A percentile compares a stretch with the other conserved stretches of the same genome.
Evolutionary conservation across 2,329 filamentous ascomycete genomes (phyloP).

Genomic region (Tolypocladium cylindrosporum): DNA sequence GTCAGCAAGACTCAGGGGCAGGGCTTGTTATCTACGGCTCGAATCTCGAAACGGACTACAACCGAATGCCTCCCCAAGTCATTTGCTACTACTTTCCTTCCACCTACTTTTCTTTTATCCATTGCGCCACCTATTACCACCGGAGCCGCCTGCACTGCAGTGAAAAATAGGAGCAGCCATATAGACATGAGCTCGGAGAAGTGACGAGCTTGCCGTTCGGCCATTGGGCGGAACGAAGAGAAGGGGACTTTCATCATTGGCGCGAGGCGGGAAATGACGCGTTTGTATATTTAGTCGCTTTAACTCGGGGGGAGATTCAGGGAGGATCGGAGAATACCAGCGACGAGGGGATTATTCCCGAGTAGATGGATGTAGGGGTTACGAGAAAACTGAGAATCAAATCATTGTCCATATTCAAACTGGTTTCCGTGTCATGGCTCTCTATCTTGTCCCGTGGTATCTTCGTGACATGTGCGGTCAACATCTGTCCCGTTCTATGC

Average conservation of each 20-base stretch:
- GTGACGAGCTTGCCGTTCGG: not conserved
- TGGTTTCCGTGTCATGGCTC: not conserved
- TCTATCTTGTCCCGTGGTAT: not conserved
- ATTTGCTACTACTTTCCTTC: conserved; percentile 3
- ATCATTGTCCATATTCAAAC: not conserved
- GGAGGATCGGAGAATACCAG: not conserved
- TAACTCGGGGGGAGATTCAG: conserved; percentile 5
- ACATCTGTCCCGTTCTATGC: not conserved
- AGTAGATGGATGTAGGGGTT: conserved; percentile 4
- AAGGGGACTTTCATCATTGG: not conserved
- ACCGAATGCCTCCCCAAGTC: not conserved
- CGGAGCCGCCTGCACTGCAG: conserved; percentile 14
- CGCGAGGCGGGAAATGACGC: conserved; percentile 8
- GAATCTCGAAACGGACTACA: not conserved
- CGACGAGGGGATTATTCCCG: not conserved
- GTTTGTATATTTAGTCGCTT: conserved; percentile 21
- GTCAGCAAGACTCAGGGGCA: too few species aligned
- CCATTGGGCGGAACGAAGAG: not conserved
- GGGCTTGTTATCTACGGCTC: not conserved
- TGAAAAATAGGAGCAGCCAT: conserved; percentile 13
- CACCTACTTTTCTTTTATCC: conserved; percentile 11
- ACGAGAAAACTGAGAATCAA: conserved; percentile 9
- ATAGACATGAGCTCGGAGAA: conserved; percentile 12
- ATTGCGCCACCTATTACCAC: not conserved
- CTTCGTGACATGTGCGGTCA: not conserved